Evolutionary conservation across 2,329 filamentous ascomycete species (phyloP), one percentile per base, ranked within the genome.

Genomic region (Nemania bipapillata): DNA sequence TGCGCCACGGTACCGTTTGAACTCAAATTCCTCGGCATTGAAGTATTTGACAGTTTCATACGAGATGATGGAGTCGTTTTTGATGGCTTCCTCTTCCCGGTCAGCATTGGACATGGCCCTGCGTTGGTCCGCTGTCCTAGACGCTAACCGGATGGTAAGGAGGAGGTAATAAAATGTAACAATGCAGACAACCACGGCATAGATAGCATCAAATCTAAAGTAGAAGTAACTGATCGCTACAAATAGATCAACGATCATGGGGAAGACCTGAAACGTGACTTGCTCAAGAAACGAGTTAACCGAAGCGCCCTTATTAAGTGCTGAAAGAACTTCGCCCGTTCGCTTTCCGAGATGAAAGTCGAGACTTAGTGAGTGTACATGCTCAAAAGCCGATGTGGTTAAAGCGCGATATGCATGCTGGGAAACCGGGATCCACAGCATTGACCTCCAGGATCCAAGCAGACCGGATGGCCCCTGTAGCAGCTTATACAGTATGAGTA

Each of bases 21-120:
- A 94, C 76, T 96, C 92, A 76, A 92, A 94, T 1, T 87, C 84
- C 76, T 95, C 92, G 7, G 92, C 92, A 74, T 95, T 95, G 84
- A 96, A 96, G 76, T 95, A 95, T 78, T 95, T 96, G 78, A 95
- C 92, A 1, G 92, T 95, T 82, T 99, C 96, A 79, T 98, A 99
- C n/a, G 94, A 97, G 70, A 96, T 94, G 84, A 99, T 96, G 0
- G 96, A 98, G 80, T 99, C 96, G 78, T 97, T 98, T 82, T 98
- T 98, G 74, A 98, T 94, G 6, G 96, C 96, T 80, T 97, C 95
- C 81, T 97, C 94, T 81, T 97, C 94, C 71, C 96, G 88, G 74
- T 96, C 94, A 15, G 94, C 93, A 78, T 97, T 98, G 58, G 95
- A 95, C 91, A 97, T 97, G 77, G 95, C 89, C 69, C 96, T 89